These are phyloP conservation scores for Chondrus crispus DNA, from an alignment of 23 red algal species.

Conservation along the genomic window DNA sequence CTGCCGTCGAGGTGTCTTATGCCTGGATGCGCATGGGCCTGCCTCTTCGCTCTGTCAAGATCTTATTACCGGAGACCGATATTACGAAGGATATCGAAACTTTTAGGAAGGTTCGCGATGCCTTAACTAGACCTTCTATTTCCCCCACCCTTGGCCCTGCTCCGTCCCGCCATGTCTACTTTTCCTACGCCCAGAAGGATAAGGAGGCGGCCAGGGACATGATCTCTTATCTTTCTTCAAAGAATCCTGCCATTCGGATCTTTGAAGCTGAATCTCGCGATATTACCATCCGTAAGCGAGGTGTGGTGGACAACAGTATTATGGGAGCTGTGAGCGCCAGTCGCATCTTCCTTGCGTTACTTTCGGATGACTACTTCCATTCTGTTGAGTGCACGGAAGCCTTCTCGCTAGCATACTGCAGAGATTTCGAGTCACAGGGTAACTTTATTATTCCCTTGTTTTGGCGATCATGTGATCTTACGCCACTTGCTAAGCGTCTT, in stretches of 20 bases:
- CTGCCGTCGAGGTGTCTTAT: slow-evolving; percentile 77
- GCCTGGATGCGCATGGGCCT: slow-evolving; percentile 90
- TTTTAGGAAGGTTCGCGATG: slow-evolving; percentile 47
- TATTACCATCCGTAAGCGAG: slow-evolving; percentile 70
- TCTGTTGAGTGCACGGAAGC: slow-evolving; percentile 87
- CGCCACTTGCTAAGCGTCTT: slow-evolving; percentile 66
- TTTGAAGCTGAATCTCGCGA: slow-evolving; percentile 69
- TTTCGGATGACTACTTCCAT: slow-evolving; percentile 86
- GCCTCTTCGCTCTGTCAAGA: slow-evolving; percentile 77
- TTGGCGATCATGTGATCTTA: slow-evolving; percentile 80
- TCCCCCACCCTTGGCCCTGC: slow-evolving; percentile 9
- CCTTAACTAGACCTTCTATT: not conserved
- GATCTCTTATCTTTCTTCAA: slow-evolving; percentile 70
- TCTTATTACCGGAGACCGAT: slow-evolving; percentile 85
- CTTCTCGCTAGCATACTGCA: slow-evolving; percentile 84
- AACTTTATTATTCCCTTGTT: slow-evolving; percentile 89
- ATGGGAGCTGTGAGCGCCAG: slow-evolving; percentile 78
- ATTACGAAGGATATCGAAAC: slow-evolving; percentile 83
- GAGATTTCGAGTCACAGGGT: slow-evolving; percentile 77
- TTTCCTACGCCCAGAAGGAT: slow-evolving; percentile 70
- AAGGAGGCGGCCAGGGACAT: slow-evolving; percentile 69
- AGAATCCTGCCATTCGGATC: slow-evolving; percentile 65
- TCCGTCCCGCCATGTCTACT: slow-evolving; percentile 56
- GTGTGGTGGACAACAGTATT: slow-evolving; percentile 71
- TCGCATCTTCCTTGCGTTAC: slow-evolving; percentile 65